Conservation (phyloP, 164 flowering plant genomes). For the Houttuynia cordata region DNA sequence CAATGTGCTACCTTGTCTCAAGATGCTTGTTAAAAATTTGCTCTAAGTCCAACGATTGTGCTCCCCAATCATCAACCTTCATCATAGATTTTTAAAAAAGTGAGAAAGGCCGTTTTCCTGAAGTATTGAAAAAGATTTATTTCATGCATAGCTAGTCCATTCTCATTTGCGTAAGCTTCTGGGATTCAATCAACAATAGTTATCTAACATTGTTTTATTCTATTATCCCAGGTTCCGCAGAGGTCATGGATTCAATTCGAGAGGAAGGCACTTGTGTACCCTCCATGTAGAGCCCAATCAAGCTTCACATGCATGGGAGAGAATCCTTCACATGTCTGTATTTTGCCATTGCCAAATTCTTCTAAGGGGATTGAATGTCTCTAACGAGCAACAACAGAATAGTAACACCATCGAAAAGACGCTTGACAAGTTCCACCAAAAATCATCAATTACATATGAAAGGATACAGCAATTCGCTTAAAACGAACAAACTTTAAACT, state of each 20-base stretch:
- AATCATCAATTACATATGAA: no score
- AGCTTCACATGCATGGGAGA: neutral
- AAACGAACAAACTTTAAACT: no score
- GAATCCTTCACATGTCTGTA: no score
- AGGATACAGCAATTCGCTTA: no score
- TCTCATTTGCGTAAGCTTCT: neutral
- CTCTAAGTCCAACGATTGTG: neutral
- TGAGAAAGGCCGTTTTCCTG: neutral
- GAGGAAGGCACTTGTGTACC: neutral
- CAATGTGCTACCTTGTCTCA: neutral
- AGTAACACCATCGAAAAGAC: no score
- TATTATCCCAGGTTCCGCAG: neutral
- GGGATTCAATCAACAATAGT: neutral
- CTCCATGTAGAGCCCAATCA: neutral
- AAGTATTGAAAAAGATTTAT: no score
- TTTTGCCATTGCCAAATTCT: no score
- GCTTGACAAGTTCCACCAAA: no score
- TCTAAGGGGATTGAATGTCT: no score
- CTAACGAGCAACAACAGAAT: no score
- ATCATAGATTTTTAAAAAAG: neutral
- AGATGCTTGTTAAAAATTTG: neutral
- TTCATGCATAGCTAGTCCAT: neutral
- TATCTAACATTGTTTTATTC: neutral
- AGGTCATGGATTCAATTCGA: neutral
- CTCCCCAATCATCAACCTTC: neutral